phyloP scores from a whole-genome alignment of 805 yeast species.

The Kockiozyma suomiensis region DNA sequence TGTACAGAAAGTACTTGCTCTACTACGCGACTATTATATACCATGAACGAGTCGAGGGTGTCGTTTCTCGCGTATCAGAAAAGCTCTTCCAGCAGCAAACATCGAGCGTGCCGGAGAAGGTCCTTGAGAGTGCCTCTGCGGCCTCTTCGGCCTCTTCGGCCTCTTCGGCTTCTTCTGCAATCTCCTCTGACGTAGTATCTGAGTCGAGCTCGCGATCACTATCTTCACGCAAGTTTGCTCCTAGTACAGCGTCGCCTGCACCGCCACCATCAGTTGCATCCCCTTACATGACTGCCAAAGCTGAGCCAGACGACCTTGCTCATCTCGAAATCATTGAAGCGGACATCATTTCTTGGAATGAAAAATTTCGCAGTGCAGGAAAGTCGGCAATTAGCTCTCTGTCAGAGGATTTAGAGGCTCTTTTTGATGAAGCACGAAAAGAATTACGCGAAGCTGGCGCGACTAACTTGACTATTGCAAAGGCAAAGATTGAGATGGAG shows the following conservation, averaged over 20 bases:
- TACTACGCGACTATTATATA: background rate
- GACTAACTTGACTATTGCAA: slow-evolving; percentile 8
- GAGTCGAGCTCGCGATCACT: background rate
- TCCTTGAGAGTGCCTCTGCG: no score
- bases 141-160: background rate
- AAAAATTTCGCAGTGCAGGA: slow-evolving; percentile 28
- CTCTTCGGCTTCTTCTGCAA: background rate
- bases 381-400: slow-evolving; percentile 27
- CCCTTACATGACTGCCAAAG: slow-evolving; percentile 26
- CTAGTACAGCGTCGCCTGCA: background rate
- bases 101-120: no score
- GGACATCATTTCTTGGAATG: slow-evolving; percentile 23
- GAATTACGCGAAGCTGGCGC: slow-evolving; percentile 1
- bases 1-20: background rate
- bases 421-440: slow-evolving; percentile 1
- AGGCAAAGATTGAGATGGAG: background rate
- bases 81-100: background rate
- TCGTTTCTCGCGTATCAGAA: background rate
- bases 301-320: slow-evolving; percentile 8
- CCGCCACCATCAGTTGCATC: slow-evolving; percentile 5
- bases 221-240: background rate
- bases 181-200: background rate
- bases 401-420: slow-evolving; percentile 14
- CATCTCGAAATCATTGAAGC: slow-evolving; percentile 9
- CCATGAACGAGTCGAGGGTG: slow-evolving; percentile 1